phyloP scores from a whole-genome alignment of 352 stramenopile genomes.

The Sclerospora graminicola region DNA sequence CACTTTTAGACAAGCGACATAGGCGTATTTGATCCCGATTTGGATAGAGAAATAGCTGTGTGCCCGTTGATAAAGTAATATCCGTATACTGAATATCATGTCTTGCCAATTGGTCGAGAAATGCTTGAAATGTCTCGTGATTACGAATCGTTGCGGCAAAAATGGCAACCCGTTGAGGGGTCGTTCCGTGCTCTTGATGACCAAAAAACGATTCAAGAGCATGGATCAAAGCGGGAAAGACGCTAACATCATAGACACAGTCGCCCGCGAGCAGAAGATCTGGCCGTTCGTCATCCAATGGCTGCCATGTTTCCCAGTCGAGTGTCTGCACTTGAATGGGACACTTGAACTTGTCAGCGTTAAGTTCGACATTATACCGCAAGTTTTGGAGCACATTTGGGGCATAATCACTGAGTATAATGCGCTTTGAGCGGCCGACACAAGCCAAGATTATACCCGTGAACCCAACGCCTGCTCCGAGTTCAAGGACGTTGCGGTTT shows the following conservation, averaged over 20 bases:
- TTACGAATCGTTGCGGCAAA: slow-evolving; percentile 75
- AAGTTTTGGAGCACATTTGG: slow-evolving; percentile 78
- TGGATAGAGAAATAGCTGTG: slow-evolving; percentile 40
- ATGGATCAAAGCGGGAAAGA: slow-evolving; percentile 47
- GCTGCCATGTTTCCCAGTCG: slow-evolving; percentile 67
- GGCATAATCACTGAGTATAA: slow-evolving; percentile 71
- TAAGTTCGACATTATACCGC: slow-evolving; percentile 75
- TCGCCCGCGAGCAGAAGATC: slow-evolving; percentile 66
- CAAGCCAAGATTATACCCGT: slow-evolving; percentile 50
- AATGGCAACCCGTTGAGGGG: slow-evolving; percentile 32
- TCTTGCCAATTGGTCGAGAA: slow-evolving; percentile 45
- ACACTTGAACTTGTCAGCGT: slow-evolving; percentile 31
- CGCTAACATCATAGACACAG: slow-evolving; percentile 62
- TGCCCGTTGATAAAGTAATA: slow-evolving; percentile 41
- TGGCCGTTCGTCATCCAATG: slow-evolving; percentile 13
- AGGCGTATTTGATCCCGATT: slow-evolving; percentile 65
- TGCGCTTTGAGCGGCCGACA: slow-evolving; percentile 17
- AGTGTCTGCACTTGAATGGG: slow-evolving; percentile 45
- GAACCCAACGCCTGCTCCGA: slow-evolving; percentile 67
- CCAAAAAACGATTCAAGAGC: slow-evolving; percentile 51
- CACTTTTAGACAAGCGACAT: slow-evolving; percentile 41
- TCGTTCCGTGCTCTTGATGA: neutral
- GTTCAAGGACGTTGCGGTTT: slow-evolving; percentile 45
- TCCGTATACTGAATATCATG: slow-evolving; percentile 54
- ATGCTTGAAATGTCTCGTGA: slow-evolving; percentile 60